These are phyloP conservation scores for Ustilago bromivora DNA, from an alignment of 1,284 basidiomycete species.

Conservation along the genomic window DNA sequence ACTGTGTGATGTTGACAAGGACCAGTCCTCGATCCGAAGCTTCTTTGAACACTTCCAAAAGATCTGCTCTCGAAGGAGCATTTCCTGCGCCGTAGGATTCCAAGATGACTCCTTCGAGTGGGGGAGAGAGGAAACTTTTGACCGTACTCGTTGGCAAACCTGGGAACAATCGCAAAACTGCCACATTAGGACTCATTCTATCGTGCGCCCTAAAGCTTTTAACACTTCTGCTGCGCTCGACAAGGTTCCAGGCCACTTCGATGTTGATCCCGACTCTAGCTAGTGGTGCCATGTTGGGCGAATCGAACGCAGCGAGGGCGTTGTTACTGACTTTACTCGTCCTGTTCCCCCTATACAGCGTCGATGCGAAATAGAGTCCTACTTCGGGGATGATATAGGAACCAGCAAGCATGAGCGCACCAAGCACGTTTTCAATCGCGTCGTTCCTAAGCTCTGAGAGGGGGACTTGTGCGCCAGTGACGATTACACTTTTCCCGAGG, in stretches of 20 bases:
- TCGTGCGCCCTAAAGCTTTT: constrained; percentile 84
- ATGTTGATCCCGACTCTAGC: constrained; percentile 90
- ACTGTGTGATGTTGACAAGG: constrained; percentile 91
- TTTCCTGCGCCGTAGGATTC: constrained; percentile 89
- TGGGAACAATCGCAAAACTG: constrained; percentile 79
- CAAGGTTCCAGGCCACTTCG: constrained; percentile 62
- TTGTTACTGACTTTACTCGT: constrained; percentile 82
- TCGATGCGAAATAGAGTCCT: constrained; percentile 88
- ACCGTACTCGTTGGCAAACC: constrained; percentile 74
- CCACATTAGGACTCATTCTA: constrained; percentile 58
- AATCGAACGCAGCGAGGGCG: constrained; percentile 86
- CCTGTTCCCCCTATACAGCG: constrained; percentile 85
- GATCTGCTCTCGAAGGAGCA: constrained; percentile 70
- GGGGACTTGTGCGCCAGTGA: constrained; percentile 93
- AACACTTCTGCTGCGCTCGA: constrained; percentile 79
- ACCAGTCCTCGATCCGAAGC: constrained; percentile 85
- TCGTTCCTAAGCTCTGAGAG: constrained; percentile 88
- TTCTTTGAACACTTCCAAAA: constrained; percentile 76
- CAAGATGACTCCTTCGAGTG: constrained; percentile 76
- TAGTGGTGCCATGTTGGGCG: constrained; percentile 85
- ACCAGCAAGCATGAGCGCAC: constrained; percentile 86
- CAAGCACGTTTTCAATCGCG: constrained; percentile 74
- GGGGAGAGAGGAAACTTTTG: constrained; percentile 59
- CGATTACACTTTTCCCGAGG: constrained; percentile 85
- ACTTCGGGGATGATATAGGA: constrained; percentile 86